Evolutionary conservation across 2,329 filamentous ascomycete genomes (phyloP).

Genomic region (Allantophomopsis cytisporea): DNA sequence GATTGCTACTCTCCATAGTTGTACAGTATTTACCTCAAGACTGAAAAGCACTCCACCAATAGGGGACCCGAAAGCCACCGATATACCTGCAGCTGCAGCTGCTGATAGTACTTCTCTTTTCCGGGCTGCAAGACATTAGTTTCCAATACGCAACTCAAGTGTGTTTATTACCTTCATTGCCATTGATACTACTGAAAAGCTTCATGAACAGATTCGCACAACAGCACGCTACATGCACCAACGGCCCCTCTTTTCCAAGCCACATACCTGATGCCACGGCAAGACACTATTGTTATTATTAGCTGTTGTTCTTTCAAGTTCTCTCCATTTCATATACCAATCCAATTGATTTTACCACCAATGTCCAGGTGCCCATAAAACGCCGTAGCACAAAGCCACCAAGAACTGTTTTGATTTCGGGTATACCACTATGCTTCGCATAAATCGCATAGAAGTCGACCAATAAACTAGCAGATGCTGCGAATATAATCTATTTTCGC

Average conservation of each 20-base stretch:
- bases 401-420: slow-evolving; percentile 92
- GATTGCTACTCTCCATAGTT: background rate
- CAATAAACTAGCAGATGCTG: slow-evolving; percentile 61
- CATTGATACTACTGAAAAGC: slow-evolving; percentile 65
- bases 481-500: slow-evolving; percentile 52
- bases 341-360: slow-evolving; percentile 80
- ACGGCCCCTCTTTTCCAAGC: slow-evolving; percentile 89
- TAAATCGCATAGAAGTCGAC: slow-evolving; percentile 77
- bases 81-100: slow-evolving; percentile 83
- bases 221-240: slow-evolving; percentile 94
- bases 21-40: slow-evolving; percentile 48
- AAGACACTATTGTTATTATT: slow-evolving; percentile 48
- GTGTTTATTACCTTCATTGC: slow-evolving; percentile 59
- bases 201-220: slow-evolving; percentile 93
- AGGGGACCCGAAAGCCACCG: slow-evolving; percentile 84
- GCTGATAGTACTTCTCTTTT: slow-evolving; percentile 90
- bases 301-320: slow-evolving; percentile 4
- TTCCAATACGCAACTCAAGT: background rate
- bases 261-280: slow-evolving; percentile 91
- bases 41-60: slow-evolving; percentile 93
- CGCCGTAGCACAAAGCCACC: slow-evolving; percentile 85
- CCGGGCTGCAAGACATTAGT: slow-evolving; percentile 43
- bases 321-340: slow-evolving; percentile 38
- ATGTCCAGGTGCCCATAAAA: slow-evolving; percentile 79
- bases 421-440: slow-evolving; percentile 90